A percentile compares a stretch with the other conserved stretches of the same genome.
phyloP scores from a whole-genome alignment of 495 filamentous ascomycete genomes.

The Penicillium crystallinum region DNA sequence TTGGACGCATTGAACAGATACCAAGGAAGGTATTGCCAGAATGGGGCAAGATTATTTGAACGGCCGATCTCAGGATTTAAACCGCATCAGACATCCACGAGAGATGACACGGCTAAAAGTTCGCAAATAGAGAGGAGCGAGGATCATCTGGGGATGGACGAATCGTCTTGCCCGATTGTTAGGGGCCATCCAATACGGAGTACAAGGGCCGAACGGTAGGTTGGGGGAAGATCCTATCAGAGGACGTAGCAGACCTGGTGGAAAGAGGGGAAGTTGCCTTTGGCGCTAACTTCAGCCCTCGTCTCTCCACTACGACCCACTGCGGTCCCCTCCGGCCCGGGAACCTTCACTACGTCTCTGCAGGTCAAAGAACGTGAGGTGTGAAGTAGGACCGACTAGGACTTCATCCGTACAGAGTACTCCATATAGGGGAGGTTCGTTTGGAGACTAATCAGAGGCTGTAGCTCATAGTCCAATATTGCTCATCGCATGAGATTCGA shows the following conservation, averaged over 20 bases:
- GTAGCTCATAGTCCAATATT: no score
- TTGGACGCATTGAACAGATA: constrained; percentile 1
- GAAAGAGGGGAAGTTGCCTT: constrained; percentile 16
- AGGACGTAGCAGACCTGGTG: constrained; percentile 9
- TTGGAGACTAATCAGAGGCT: no score
- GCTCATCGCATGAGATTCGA: background rate
- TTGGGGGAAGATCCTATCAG: constrained; percentile 19
- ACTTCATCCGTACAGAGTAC: no score
- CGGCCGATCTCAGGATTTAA: constrained; percentile 19
- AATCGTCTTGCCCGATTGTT: constrained; percentile 19
- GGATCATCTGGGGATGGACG: constrained; percentile 17
- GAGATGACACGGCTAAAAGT: constrained; percentile 19
- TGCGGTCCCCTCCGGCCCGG: constrained; percentile 29
- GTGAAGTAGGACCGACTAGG: background rate
- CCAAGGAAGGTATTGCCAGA: constrained; percentile 13
- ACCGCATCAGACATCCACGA: constrained; percentile 21
- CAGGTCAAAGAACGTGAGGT: background rate
- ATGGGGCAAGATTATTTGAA: constrained; percentile 7
- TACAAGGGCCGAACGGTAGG: constrained; percentile 28
- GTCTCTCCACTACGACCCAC: constrained; percentile 25
- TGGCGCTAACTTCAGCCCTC: constrained; percentile 20
- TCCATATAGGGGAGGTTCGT: no score
- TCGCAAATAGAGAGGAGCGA: constrained; percentile 23
- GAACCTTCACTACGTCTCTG: constrained; percentile 21
- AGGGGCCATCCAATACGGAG: constrained; percentile 10